phyloP scores from a whole-genome alignment of 1,284 basidiomycete species.

The Gymnopus androsaceus region DNA sequence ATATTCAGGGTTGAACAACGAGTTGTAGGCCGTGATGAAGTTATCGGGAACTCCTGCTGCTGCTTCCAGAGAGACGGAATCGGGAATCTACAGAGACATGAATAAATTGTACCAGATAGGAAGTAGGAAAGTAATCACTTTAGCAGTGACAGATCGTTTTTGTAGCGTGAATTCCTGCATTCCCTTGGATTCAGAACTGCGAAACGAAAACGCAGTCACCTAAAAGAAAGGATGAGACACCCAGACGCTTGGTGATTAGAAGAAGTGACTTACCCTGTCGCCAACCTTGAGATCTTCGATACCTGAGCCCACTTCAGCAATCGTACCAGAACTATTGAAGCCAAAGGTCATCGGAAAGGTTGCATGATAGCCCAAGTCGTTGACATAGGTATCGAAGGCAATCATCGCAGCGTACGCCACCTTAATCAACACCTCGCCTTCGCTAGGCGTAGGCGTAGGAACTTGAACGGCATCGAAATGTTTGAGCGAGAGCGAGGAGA shows the following conservation, averaged over 20 bases:
- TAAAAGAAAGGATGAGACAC: conserved; percentile 20
- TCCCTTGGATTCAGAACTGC: conserved; percentile 33
- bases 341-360: conserved; percentile 45
- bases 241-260: neutral
- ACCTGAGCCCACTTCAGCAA: conserved; percentile 41
- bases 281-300: conserved; percentile 43
- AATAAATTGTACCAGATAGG: neutral
- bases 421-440: conserved; percentile 47
- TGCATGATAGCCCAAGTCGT: conserved; percentile 35
- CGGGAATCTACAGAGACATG: conserved; percentile 39
- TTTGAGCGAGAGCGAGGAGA: conserved; percentile 40
- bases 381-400: conserved; percentile 43
- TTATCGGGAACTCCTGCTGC: conserved; percentile 55
- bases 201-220: conserved; percentile 41
- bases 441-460: conserved; percentile 36
- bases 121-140: conserved; percentile 33
- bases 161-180: conserved; percentile 46
- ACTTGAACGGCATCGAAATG: conserved; percentile 39
- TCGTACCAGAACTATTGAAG: conserved; percentile 41
- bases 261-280: conserved; percentile 38
- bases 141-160: conserved; percentile 37
- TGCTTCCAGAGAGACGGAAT: conserved; percentile 37
- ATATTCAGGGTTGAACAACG: conserved; percentile 42
- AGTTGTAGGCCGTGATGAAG: conserved; percentile 50
- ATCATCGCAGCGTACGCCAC: conserved; percentile 48